Evolutionary conservation across 257 asterid species (phyloP).

Genomic region (Solanum dulcamara): DNA sequence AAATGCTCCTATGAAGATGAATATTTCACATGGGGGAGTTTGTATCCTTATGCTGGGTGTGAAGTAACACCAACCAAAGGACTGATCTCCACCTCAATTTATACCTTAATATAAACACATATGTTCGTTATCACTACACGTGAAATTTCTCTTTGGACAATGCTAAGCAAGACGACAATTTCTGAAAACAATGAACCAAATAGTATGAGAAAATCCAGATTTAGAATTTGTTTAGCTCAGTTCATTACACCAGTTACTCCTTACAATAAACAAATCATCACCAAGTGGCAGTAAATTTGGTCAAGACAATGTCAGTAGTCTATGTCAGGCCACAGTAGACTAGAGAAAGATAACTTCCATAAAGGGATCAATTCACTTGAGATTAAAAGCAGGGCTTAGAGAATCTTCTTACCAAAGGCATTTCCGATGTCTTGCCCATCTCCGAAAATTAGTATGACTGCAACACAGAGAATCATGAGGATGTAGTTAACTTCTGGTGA

Average conservation of each 20-base stretch:
- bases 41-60: neutral
- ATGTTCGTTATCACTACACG: neutral
- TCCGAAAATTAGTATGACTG: slow-evolving; percentile 35
- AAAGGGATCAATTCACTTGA: neutral
- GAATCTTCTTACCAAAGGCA: slow-evolving; percentile 39
- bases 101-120: neutral
- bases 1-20: neutral
- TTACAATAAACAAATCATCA: neutral
- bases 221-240: neutral
- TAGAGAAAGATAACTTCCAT: neutral
- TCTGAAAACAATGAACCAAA: neutral
- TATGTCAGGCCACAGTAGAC: neutral
- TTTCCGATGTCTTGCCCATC: slow-evolving; percentile 38
- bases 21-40: neutral
- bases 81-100: neutral
- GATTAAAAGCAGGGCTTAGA: neutral
- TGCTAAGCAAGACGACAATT: neutral
- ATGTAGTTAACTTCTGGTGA: slow-evolving; percentile 55
- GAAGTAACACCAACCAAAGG: neutral
- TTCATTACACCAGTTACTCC: neutral
- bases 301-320: neutral
- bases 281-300: neutral
- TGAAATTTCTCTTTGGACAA: neutral
- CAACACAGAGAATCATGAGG: slow-evolving; percentile 10
- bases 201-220: neutral